Evolutionary conservation across 352 stramenopile genomes (phyloP).

Genomic region (Globisporangium emineosum): DNA sequence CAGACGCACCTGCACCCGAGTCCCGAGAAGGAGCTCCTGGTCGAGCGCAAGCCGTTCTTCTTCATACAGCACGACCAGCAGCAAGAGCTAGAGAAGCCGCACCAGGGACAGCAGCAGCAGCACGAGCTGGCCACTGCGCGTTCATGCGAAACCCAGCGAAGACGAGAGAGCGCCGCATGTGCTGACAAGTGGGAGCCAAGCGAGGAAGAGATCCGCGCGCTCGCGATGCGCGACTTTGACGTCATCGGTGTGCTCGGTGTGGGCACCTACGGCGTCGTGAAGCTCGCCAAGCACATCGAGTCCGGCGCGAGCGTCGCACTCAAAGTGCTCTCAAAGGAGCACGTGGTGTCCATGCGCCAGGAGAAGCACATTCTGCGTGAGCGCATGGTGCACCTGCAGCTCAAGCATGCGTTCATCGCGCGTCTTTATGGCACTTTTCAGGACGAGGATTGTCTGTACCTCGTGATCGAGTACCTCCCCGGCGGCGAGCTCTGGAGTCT

Average conservation of each 20-base stretch:
- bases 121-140: too few relatives aligned
- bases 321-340: slow-evolving; percentile 75
- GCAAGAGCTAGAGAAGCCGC: neutral
- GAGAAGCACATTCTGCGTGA: slow-evolving; percentile 81
- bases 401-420: slow-evolving; percentile 71
- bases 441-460: slow-evolving; percentile 78
- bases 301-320: slow-evolving; percentile 63
- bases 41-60: neutral
- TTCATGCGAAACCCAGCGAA: neutral
- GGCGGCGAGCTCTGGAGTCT: slow-evolving; percentile 80
- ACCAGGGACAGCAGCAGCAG: too few relatives aligned
- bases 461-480: slow-evolving; percentile 76
- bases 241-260: slow-evolving; percentile 67
- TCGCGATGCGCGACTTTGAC: slow-evolving; percentile 60
- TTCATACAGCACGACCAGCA: slow-evolving; percentile 1
- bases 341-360: slow-evolving; percentile 68
- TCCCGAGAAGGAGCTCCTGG: slow-evolving; percentile 5
- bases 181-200: slow-evolving; percentile 26
- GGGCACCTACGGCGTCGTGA: slow-evolving; percentile 77
- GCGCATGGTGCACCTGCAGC: slow-evolving; percentile 53
- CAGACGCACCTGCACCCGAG: slow-evolving; percentile 1
- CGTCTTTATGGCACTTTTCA: slow-evolving; percentile 79
- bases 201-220: slow-evolving; percentile 29
- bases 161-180: neutral
- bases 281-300: slow-evolving; percentile 62